These are phyloP conservation scores for Linum lewisii DNA, from an alignment of 345 rosid genomes.

Conservation along the genomic window DNA sequence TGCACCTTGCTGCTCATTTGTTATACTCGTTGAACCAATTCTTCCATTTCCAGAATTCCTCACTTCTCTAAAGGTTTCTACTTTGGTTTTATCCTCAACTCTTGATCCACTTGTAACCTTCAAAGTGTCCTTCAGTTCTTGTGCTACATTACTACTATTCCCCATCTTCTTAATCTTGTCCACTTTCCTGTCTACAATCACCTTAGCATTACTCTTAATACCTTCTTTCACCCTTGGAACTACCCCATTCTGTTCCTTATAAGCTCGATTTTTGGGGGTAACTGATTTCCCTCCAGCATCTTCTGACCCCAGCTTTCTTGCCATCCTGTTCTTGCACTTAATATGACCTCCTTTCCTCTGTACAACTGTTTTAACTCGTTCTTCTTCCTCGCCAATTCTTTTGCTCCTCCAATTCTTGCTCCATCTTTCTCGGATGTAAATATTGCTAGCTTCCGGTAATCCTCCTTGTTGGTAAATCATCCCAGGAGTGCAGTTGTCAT, in stretches of 20 bases:
- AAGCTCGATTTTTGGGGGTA: background rate
- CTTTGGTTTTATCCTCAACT: constrained; percentile 32
- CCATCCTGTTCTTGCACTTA: background rate
- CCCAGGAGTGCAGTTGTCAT: too few species aligned
- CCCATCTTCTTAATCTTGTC: constrained; percentile 24
- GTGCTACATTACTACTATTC: constrained; percentile 17
- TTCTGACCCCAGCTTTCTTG: background rate
- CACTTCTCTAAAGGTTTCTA: constrained; percentile 13
- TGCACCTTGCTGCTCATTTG: constrained; percentile 9
- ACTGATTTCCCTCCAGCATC: background rate
- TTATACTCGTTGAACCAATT: constrained; percentile 18
- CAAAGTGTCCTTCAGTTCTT: constrained; percentile 20
- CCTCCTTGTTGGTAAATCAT: too few species aligned
- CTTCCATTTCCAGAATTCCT: constrained; percentile 30
- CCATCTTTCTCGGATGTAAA: constrained; percentile 13
- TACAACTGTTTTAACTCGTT: constrained; percentile 12
- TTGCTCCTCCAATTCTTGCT: constrained; percentile 20
- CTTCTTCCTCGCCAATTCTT: constrained; percentile 29
- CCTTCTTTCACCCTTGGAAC: constrained; percentile 4
- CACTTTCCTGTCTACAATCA: constrained; percentile 21
- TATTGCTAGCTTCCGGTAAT: too few species aligned
- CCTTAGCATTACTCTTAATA: constrained; percentile 20
- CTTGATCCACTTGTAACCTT: constrained; percentile 31
- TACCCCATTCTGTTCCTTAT: background rate
- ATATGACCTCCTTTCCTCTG: background rate